Conservation (phyloP, 441 rosid genomes). For the Biscutella laevigata region DNA sequence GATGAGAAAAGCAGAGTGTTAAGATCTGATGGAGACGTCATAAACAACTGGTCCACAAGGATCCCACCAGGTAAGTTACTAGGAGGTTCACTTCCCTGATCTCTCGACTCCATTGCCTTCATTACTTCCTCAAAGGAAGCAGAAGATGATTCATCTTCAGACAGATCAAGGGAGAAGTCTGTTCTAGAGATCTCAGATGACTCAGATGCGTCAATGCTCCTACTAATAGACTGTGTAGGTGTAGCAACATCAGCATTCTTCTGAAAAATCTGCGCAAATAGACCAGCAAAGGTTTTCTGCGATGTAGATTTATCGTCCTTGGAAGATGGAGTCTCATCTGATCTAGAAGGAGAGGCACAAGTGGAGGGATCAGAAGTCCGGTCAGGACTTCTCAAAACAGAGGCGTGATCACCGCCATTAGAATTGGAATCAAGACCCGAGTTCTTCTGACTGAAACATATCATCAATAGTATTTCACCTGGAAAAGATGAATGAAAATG, state of each 20-base stretch:
- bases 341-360: slow-evolving; percentile 36
- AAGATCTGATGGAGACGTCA: slow-evolving; percentile 53
- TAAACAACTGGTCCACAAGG: slow-evolving; percentile 60
- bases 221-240: slow-evolving; percentile 24
- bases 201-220: slow-evolving; percentile 40
- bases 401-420: slow-evolving; percentile 26
- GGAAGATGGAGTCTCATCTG: slow-evolving; percentile 37
- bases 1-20: slow-evolving; percentile 60
- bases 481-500: not conserved
- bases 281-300: slow-evolving; percentile 55
- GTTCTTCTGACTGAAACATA: slow-evolving; percentile 51
- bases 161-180: slow-evolving; percentile 31
- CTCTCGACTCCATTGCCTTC: slow-evolving; percentile 56
- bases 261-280: slow-evolving; percentile 73
- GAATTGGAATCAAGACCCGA: slow-evolving; percentile 28
- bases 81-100: slow-evolving; percentile 56
- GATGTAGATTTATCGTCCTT: slow-evolving; percentile 31
- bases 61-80: slow-evolving; percentile 74
- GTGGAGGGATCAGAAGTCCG: slow-evolving; percentile 31
- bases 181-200: slow-evolving; percentile 31
- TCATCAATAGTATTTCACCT: slow-evolving; percentile 78
- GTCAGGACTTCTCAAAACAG: slow-evolving; percentile 29
- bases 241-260: slow-evolving; percentile 42
- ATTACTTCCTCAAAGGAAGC: slow-evolving; percentile 54
- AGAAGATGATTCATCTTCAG: slow-evolving; percentile 45